phyloP scores from a whole-genome alignment of 257 asterid species.

The Jacaranda copaia region DNA sequence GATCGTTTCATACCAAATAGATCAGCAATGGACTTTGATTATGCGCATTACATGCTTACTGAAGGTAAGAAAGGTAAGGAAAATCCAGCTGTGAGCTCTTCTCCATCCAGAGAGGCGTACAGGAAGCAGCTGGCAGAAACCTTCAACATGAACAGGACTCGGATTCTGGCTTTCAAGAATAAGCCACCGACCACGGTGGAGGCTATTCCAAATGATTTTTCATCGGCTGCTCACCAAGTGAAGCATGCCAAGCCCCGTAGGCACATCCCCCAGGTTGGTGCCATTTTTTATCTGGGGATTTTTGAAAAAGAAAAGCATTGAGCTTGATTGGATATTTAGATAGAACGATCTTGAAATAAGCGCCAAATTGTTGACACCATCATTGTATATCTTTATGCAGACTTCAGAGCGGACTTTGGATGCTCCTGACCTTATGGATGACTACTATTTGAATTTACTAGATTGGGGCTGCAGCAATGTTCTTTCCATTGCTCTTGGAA shows the following conservation, averaged over 20 bases:
- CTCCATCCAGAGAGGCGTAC: conserved; percentile 89
- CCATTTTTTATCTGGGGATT: background rate
- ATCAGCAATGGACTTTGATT: conserved; percentile 93
- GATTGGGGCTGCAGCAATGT: conserved; percentile 98
- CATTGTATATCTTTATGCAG: conserved; percentile 54
- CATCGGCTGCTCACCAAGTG: conserved; percentile 54
- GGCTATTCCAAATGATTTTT: conserved; percentile 57
- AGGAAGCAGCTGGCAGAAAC: conserved; percentile 85
- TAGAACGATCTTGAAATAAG: background rate
- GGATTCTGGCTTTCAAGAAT: conserved; percentile 90
- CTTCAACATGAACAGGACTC: conserved; percentile 84
- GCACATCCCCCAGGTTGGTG: conserved; percentile 85
- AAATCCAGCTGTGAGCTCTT: conserved; percentile 64
- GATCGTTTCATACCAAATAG: conserved; percentile 97
- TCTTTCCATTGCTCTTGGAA: conserved; percentile 89
- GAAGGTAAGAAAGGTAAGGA: conserved; percentile 90
- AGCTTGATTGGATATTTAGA: conserved; percentile 12
- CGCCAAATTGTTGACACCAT: conserved; percentile 18
- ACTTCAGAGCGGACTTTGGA: conserved; percentile 92
- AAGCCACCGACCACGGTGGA: conserved; percentile 81
- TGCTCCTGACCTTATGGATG: conserved; percentile 92
- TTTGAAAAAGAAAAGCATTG: background rate
- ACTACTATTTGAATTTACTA: conserved; percentile 82
- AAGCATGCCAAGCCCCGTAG: conserved; percentile 74
- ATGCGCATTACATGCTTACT: conserved; percentile 88